phyloP scores from a whole-genome alignment of 1,284 basidiomycete species.

The Leucoagaricus sp. region DNA sequence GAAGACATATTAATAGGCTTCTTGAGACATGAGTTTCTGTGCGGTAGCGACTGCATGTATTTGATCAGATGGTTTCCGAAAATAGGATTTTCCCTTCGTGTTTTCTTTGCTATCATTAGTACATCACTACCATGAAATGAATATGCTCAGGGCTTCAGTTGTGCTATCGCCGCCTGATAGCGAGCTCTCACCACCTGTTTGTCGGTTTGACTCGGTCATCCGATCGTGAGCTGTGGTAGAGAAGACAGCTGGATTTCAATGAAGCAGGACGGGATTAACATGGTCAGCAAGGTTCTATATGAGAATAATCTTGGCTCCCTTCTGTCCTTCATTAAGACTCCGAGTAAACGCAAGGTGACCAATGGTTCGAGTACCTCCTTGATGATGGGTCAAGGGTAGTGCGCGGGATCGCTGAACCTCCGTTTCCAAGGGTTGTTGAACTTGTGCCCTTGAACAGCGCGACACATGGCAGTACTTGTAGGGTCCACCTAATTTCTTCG shows the following conservation, averaged over 20 bases:
- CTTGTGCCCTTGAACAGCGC: no score
- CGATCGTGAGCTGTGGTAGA: no score
- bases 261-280: slow-evolving; percentile 1
- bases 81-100: not conserved
- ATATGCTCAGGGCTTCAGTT: no score
- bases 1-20: slow-evolving; percentile 71
- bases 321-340: not conserved
- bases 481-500: not conserved
- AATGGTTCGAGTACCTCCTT: no score
- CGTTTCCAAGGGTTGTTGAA: no score
- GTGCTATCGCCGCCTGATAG: no score
- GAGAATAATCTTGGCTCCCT: no score
- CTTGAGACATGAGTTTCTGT: not conserved
- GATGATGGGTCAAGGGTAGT: not conserved
- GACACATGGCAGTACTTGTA: no score
- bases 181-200: no score
- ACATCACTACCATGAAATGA: not conserved
- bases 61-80: not conserved
- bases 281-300: not conserved
- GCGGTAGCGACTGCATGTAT: not conserved
- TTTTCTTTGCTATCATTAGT: not conserved
- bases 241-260: not conserved
- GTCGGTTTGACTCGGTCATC: no score
- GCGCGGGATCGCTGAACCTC: not conserved
- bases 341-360: not conserved